These are phyloP conservation scores for Dichomitus squalens DNA, from an alignment of 1,284 basidiomycete genomes.

Conservation along the genomic window DNA sequence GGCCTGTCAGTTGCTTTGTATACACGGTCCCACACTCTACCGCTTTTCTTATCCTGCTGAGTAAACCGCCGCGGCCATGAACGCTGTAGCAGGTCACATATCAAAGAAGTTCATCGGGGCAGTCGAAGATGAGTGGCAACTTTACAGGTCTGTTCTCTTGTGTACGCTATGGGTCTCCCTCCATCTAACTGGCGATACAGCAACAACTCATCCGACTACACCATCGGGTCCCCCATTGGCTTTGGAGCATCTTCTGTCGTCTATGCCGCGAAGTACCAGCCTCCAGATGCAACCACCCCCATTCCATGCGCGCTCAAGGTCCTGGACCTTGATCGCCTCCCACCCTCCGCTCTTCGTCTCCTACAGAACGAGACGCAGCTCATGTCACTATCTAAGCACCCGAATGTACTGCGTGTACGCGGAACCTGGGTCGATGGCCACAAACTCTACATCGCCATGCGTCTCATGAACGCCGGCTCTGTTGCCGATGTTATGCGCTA, in stretches of 20 bases:
- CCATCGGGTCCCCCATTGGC: slow-evolving; percentile 73
- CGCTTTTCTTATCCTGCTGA: not conserved
- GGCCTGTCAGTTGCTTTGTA: not conserved
- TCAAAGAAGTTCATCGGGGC: slow-evolving; percentile 61
- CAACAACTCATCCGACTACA: slow-evolving; percentile 71
- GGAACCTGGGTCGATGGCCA: slow-evolving; percentile 87
- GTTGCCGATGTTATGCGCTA: slow-evolving; percentile 87
- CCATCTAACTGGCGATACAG: slow-evolving; percentile 40
- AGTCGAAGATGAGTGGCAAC: slow-evolving; percentile 83
- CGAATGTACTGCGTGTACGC: slow-evolving; percentile 87
- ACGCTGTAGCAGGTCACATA: slow-evolving; percentile 25
- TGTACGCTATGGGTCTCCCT: slow-evolving; percentile 5
- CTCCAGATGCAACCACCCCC: slow-evolving; percentile 34
- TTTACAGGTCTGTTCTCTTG: slow-evolving; percentile 64
- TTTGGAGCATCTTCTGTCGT: slow-evolving; percentile 90
- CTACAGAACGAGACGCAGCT: slow-evolving; percentile 86
- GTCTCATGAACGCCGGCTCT: slow-evolving; percentile 88
- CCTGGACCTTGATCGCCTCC: slow-evolving; percentile 81
- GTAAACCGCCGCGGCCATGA: slow-evolving; percentile 17
- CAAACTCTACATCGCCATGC: slow-evolving; percentile 84
- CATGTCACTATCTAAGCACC: slow-evolving; percentile 93
- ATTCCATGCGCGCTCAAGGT: slow-evolving; percentile 84
- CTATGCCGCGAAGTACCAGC: slow-evolving; percentile 68
- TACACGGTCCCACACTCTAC: not conserved
- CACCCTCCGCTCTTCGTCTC: slow-evolving; percentile 65